Base-by-base conservation (phyloP, 352 stramenopile genomes). In the Phytophthora hibernalis region DNA sequence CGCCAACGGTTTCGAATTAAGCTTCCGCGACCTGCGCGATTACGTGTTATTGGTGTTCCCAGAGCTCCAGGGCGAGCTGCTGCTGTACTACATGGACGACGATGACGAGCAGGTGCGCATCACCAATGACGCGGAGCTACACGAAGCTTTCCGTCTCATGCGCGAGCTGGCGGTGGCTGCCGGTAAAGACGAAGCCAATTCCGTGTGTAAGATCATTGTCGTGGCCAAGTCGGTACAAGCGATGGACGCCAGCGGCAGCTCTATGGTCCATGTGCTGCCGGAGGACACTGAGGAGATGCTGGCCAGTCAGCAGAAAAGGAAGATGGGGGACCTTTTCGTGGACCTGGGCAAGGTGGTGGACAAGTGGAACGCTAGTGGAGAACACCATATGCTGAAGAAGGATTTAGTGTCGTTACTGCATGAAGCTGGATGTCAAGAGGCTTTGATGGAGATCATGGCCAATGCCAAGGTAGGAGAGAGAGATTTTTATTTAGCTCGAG, bases 31-130 rank as follows among this genome's bases (percentile, higher is more conserved):
- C 49, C 61, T 95, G 43, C 61, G 69, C 44, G 82, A 91, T 58
- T 95, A 93, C 58, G 63, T 91, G 51, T 66, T 82, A 50, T 65
- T 91, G 31, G 76, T 92, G 30, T 95, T 92, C 57, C 81, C 84
- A 0, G 80, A 90, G 55, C 69, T 87, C 5, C 28, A 75, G 37
- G 56, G 63, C 28, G 74, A 87, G 20, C 56, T 95, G 62, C 68
- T 88, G 24, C 74, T 95, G 18, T 93, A 91, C 73, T 95, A 95
- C 79, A 87, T 77, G 40, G 87, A 95, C 69, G 87, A 95, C 47
- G 87, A 95, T 40, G 51, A 92, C 42, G 87, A 95, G 67, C 85
- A 92, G 54, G 84, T 95, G 58, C 83, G 84, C 53, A 84, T 95
- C 56, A 93, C 87, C 33, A 95, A 91, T 65, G 85, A 95, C 43